A percentile compares a stretch with the other conserved stretches of the same genome.
Evolutionary conservation across 2,329 filamentous ascomycete genomes (phyloP).

Genomic region (Nemania sp.): DNA sequence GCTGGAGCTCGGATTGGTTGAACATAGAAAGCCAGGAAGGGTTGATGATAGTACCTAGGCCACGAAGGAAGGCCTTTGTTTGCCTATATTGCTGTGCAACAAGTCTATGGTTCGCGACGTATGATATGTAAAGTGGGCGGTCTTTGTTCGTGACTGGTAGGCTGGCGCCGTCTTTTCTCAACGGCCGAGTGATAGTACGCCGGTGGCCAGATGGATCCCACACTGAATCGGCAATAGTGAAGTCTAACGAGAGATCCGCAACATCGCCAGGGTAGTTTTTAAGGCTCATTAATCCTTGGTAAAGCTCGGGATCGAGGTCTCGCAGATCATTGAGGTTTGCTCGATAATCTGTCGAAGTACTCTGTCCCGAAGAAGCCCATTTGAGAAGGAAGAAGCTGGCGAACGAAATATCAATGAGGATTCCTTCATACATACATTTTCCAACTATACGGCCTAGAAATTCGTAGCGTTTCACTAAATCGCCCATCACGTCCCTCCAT

Average conservation of each 20-base stretch:
- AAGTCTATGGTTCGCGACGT: slow-evolving; percentile 88
- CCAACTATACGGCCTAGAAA: slow-evolving; percentile 93
- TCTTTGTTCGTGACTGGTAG: slow-evolving; percentile 90
- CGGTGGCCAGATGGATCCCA: slow-evolving; percentile 60
- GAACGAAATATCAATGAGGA: slow-evolving; percentile 92
- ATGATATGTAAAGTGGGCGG: slow-evolving; percentile 91
- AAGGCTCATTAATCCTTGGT: slow-evolving; percentile 83
- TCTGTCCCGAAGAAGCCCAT: slow-evolving; percentile 82
- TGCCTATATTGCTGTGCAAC: slow-evolving; percentile 83
- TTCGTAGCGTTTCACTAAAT: slow-evolving; percentile 81
- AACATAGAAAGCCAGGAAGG: slow-evolving; percentile 98
- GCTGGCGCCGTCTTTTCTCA: slow-evolving; percentile 81
- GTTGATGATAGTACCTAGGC: slow-evolving; percentile 87
- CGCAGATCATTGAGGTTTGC: slow-evolving; percentile 95
- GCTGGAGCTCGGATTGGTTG: slow-evolving; percentile 94
- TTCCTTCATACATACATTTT: slow-evolving; percentile 97
- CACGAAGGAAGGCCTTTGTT: slow-evolving; percentile 87
- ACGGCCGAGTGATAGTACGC: slow-evolving; percentile 77
- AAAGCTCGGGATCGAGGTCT: slow-evolving; percentile 90
- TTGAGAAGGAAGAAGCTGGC: slow-evolving; percentile 96
- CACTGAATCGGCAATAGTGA: slow-evolving; percentile 83
- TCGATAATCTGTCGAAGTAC: slow-evolving; percentile 73
- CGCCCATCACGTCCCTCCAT: slow-evolving; percentile 68
- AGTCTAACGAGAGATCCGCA: slow-evolving; percentile 83
- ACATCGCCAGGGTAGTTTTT: slow-evolving; percentile 90